Conservation (phyloP, 805 yeast genomes). For the Ogataea nitratoaversa region DNA sequence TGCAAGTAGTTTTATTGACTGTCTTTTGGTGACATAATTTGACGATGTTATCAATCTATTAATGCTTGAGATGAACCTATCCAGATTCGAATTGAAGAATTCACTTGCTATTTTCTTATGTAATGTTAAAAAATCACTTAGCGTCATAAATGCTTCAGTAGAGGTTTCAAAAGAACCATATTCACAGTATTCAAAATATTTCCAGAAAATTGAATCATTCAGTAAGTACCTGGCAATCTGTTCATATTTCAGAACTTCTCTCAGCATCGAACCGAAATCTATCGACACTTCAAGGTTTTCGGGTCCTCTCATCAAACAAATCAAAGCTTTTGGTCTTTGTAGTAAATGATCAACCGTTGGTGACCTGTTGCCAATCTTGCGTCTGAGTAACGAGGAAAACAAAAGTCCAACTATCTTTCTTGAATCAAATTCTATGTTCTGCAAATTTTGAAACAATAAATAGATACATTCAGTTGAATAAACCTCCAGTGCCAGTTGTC, state of each 20-base stretch:
- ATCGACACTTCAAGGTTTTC: slow-evolving; percentile 71
- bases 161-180: slow-evolving; percentile 81
- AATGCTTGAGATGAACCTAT: slow-evolving; percentile 54
- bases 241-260: slow-evolving; percentile 84
- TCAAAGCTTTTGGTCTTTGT: slow-evolving; percentile 60
- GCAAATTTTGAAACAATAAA: slow-evolving; percentile 53
- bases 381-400: slow-evolving; percentile 71
- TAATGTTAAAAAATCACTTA: slow-evolving; percentile 60
- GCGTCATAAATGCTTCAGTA: slow-evolving; percentile 81
- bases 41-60: slow-evolving; percentile 69
- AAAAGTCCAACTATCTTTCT: slow-evolving; percentile 75
- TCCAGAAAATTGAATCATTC: slow-evolving; percentile 67
- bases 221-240: slow-evolving; percentile 57
- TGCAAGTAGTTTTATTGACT: slow-evolving; percentile 72
- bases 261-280: slow-evolving; percentile 69
- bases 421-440: slow-evolving; percentile 81
- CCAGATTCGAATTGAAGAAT: slow-evolving; percentile 59
- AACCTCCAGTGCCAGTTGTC: slow-evolving; percentile 74
- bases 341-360: slow-evolving; percentile 86
- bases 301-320: slow-evolving; percentile 62
- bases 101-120: slow-evolving; percentile 69
- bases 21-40: slow-evolving; percentile 90
- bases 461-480: slow-evolving; percentile 67
- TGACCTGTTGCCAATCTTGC: slow-evolving; percentile 69
- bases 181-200: slow-evolving; percentile 72